Conservation (phyloP, 768 basidiomycete species). For the Mrakia frigida region DNA sequence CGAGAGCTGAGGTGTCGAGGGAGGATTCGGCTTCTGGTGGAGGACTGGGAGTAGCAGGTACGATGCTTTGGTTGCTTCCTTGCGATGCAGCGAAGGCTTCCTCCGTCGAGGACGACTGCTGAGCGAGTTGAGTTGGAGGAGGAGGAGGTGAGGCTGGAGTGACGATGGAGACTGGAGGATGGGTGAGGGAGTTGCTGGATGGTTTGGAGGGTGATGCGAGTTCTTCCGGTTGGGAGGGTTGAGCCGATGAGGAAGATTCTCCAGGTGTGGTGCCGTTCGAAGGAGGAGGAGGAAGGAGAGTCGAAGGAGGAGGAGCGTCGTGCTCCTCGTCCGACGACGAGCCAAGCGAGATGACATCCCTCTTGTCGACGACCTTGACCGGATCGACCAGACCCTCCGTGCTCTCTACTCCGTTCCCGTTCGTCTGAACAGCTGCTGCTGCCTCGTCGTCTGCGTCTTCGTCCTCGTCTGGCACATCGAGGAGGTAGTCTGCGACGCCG, state of each 20-base stretch:
- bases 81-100: not conserved
- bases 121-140: not conserved
- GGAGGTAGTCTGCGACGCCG: conserved; percentile 19
- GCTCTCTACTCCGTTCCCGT: not conserved
- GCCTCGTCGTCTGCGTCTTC: not conserved
- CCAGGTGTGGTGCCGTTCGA: not conserved
- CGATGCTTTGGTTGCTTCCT: not conserved
- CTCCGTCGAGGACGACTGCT: not conserved
- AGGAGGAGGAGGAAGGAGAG: not conserved
- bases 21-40: not conserved
- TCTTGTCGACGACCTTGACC: not conserved
- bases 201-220: not conserved
- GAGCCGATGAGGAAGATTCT: not conserved
- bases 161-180: not conserved
- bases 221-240: not conserved
- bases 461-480: conserved; percentile 13
- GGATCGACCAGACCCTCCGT: not conserved
- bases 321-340: not conserved
- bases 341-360: not conserved
- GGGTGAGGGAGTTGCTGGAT: not conserved
- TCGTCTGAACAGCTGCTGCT: not conserved
- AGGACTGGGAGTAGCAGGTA: conserved; percentile 6
- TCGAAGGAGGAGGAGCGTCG: not conserved
- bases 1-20: not conserved
- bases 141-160: not conserved